Conservation (phyloP, 306 rosid genomes). For the Castanea mollissima region DNA sequence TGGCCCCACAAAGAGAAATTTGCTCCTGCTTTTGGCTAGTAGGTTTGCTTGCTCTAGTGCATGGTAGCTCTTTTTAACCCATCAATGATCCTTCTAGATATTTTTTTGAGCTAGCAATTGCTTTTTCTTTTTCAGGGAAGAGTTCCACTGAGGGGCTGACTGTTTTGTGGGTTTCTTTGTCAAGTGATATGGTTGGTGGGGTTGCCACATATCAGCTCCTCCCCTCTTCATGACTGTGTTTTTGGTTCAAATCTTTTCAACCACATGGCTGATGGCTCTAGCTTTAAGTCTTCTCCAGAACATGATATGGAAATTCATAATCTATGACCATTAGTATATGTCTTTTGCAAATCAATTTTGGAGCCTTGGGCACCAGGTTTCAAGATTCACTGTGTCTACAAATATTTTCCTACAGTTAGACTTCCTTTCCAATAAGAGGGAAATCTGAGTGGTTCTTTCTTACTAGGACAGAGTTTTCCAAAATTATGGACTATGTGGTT, state of each 20-base stretch:
- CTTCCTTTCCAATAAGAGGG: constrained; percentile 3
- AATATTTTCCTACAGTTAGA: constrained; percentile 5
- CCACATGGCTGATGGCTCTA: constrained; percentile 25
- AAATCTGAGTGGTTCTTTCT: neutral
- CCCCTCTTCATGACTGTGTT: constrained; percentile 11
- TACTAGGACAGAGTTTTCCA: neutral
- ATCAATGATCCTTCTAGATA: constrained; percentile 1
- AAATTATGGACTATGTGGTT: neutral
- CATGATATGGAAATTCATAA: constrained; percentile 13
- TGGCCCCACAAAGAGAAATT: constrained; percentile 1
- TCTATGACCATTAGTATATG: neutral
- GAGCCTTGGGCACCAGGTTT: constrained; percentile 2
- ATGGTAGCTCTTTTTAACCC: constrained; percentile 5
- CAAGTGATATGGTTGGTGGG: constrained; percentile 11
- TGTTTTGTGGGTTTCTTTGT: constrained; percentile 14
- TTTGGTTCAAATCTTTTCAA: constrained; percentile 29
- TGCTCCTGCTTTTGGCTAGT: constrained; percentile 18
- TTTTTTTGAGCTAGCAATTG: constrained; percentile 11
- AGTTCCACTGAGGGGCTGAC: neutral
- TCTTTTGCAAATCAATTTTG: constrained; percentile 10
- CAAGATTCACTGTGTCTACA: neutral
- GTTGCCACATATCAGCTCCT: constrained; percentile 6
- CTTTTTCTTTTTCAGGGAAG: constrained; percentile 9
- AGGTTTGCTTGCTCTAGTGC: constrained; percentile 15
- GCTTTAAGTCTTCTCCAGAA: constrained; percentile 20